Conservation (phyloP, 1,284 basidiomycete species). For the Sparassis latifolia region DNA sequence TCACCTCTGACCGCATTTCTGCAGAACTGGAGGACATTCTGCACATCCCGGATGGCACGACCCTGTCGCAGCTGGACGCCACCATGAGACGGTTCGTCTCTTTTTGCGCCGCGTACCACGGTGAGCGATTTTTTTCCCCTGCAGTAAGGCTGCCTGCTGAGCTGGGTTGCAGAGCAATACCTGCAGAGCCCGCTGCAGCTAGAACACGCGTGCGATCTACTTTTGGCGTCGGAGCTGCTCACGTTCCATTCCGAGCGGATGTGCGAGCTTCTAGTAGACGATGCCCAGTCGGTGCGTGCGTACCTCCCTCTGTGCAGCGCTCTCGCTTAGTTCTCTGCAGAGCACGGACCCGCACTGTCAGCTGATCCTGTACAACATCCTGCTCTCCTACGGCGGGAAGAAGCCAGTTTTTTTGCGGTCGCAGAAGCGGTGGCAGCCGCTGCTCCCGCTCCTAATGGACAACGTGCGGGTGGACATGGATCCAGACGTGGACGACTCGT, state of each 20-base stretch:
- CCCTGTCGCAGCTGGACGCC: slow-evolving; percentile 70
- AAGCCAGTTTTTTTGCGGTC: slow-evolving; percentile 68
- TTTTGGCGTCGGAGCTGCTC: slow-evolving; percentile 81
- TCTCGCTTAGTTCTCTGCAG: slow-evolving; percentile 45
- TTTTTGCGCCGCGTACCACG: slow-evolving; percentile 75
- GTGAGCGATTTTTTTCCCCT: slow-evolving; percentile 36
- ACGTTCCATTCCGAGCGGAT: slow-evolving; percentile 84
- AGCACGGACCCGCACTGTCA: slow-evolving; percentile 85
- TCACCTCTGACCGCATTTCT: not conserved
- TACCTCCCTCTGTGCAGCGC: slow-evolving; percentile 1
- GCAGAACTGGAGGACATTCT: slow-evolving; percentile 84
- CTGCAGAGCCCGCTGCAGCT: slow-evolving; percentile 74
- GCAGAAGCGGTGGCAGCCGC: slow-evolving; percentile 74
- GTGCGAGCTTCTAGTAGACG: slow-evolving; percentile 70
- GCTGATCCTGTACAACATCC: slow-evolving; percentile 74
- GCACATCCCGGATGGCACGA: slow-evolving; percentile 56
- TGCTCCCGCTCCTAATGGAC: slow-evolving; percentile 78
- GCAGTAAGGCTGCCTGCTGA: not conserved
- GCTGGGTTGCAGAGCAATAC: slow-evolving; percentile 53
- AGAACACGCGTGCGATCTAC: slow-evolving; percentile 67
- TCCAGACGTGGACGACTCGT: slow-evolving; percentile 55
- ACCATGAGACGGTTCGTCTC: slow-evolving; percentile 71
- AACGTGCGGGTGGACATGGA: slow-evolving; percentile 68
- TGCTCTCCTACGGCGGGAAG: slow-evolving; percentile 71
- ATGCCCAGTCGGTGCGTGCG: slow-evolving; percentile 57